Base-by-base conservation (phyloP, 148 eudicot species). In the Silene conica region DNA sequence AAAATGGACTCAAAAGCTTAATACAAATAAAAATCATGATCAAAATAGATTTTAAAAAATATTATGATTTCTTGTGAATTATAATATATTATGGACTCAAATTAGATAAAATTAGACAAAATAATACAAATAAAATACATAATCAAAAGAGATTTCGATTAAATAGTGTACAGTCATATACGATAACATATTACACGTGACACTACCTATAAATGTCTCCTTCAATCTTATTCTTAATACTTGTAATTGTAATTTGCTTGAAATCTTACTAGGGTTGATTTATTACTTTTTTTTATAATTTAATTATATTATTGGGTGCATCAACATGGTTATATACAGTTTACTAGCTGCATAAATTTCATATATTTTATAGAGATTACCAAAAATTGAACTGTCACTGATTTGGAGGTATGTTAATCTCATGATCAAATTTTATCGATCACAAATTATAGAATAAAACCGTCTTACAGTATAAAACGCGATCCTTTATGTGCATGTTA, bases 361-460 rank as follows among this genome's bases (percentile, higher is more conserved):
- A 20, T 21, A 59, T 25, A 50, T 50, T 66, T 64, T 11, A 61
- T 70, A 61, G 81, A 77, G 57, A 66, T 67, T 73, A 31, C 12
- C 23, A 31, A 20, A 62, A 54, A 71, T 52, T 73, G 12, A 46
- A 62, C 52, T 34, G 6, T 60, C 54, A 2, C 65, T 77, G 55
- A 70, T 77, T 21, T 22, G 50, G 16, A 78, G 81, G 81, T 78
- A 73, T 23, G 38, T 12, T 50, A 25, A 61, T 61, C 65, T 61
- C 25, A 61, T 61, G 34, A 61, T 43, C 31, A 61, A 34, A 1
- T 15, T 63, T 22, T 41, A 7, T 38, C 43, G 43, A 38, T 38
- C 43, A 7, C 43, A 38, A 38, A 38, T 6, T 6, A 38, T 38
- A 38, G 3, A 38, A 38, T 38, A 38, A 38, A 1, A 38, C 43